Evolutionary conservation across 805 yeast species (phyloP), one percentile per base, ranked within the genome.

Genomic region (Scheffersomyces lignosus): DNA sequence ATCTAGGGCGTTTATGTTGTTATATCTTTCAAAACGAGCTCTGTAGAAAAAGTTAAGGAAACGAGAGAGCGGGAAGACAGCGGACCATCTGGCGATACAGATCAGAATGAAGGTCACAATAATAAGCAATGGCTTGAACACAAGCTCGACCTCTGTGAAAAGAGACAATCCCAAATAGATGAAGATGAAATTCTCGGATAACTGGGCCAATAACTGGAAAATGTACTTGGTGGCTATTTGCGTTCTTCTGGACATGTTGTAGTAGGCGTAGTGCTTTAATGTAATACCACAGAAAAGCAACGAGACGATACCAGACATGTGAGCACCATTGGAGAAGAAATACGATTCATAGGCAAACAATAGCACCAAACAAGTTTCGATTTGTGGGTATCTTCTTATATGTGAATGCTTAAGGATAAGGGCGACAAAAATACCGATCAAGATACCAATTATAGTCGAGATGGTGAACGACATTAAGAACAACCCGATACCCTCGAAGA

Each of bases 251-350:
- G 97, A 88, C 99, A 93, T 93, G 64, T 91, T 95, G 65, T 78
- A 93, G 65, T 90, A 90, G 12, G 98, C 99, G 57, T 93, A 93
- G 62, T 95, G 98, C 60, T 91, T 93, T 59, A 93, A 69, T 1
- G 99, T 91, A 45, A 93, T 93, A 37, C 99, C 99, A 60, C 97
- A 91, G 66, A 93, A 93, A 47, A 93, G 66, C 47, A 93, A 71
- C 1, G 97, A 89, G 5, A 91, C 98, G 47, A 91, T 91, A 31
- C 99, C 99, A 4, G 98, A 90, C 99, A 93, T 93, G 60, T 95
- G 99, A 52, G 98, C 95, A 33, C 99, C 99, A 56, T 93, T 93
- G 29, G 98, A 90, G 63, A 93, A 93, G 70, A 93, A 93, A 62
- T 93, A 93, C 0, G 97, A 88, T 52, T 89, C 96, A 59, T 93